Base-by-base conservation (phyloP, 805 yeast genomes). In the Suhomyces sp. region DNA sequence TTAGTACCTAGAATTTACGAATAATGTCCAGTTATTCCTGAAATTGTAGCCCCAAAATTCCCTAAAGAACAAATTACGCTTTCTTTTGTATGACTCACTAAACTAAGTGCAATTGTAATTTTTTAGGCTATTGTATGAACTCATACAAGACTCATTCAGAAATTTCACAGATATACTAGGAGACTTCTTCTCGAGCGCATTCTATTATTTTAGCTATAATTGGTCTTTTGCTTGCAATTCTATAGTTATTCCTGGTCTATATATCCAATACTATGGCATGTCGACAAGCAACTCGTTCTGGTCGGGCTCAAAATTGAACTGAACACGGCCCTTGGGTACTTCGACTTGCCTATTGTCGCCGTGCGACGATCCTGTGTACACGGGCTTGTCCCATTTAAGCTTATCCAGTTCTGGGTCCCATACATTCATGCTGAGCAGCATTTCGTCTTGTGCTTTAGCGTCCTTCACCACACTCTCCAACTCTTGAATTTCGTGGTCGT, bases 401-500 rank as follows among this genome's bases (percentile, higher is more conserved):
- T 69, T 63, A 52, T 86, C 89, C 44, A 71, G 69, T 51, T 80
- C 79, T 58, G 72, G 79, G 60, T 87, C 89, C 89, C 92, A 87
- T 1, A 73, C 65, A 24, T 72, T 69, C 9, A 70, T 64, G 6
- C 75, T 59, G 55, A 63, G 67, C 53, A 60, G 53, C 1, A 63
- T 58, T 47, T 75, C 77, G 2, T 62, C 62, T 29, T 63, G 60
- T 15, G 53, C 54, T 44, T 63, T 64, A 4, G 58, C 59, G 24
- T 59, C 56, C 29, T 53, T 56, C 19, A 75, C 27, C 22, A 65
- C 50, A 6, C 70, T 68, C 54, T 76, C 77, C 43, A 75, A 65
- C n/a, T 64, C 62, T 13, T 62, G 63, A 40, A 79, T 71, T 47
- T 76, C 67, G 2, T 58, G 50, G 35, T 71, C 68, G n/a, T 66